Percentiles rank a stretch among this genome's conserved stretches.
Conservation (phyloP, 345 rosid genomes). For the Aquilaria malaccensis region DNA sequence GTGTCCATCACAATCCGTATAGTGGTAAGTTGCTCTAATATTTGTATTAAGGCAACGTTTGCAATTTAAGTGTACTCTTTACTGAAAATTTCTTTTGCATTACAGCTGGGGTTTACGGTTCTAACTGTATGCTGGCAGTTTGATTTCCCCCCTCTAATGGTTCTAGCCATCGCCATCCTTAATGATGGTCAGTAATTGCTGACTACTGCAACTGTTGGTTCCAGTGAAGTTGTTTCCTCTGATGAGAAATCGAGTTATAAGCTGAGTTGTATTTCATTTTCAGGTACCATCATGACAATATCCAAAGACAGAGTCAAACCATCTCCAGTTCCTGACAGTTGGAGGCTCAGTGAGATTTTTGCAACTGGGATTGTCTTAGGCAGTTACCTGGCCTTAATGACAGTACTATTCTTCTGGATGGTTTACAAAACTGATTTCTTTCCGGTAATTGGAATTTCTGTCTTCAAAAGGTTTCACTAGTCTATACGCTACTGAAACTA, state of each 20-base stretch:
- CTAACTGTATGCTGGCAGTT: conserved; percentile 61
- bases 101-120: conserved; percentile 61
- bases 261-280: not conserved
- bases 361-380: conserved; percentile 75
- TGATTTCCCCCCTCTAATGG: conserved; percentile 78
- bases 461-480: too few relatives aligned
- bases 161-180: conserved; percentile 66
- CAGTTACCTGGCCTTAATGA: conserved; percentile 59
- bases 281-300: conserved; percentile 83
- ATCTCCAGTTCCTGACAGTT: conserved; percentile 74
- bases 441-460: conserved; percentile 21
- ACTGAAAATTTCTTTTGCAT: conserved; percentile 5
- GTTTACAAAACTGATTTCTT: conserved; percentile 58
- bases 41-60: not conserved
- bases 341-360: conserved; percentile 81
- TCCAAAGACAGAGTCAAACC: conserved; percentile 88
- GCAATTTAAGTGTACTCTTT: not conserved
- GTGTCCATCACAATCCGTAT: conserved; percentile 81
- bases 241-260: too few relatives aligned
- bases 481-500: too few relatives aligned
- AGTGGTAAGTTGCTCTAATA: conserved; percentile 31
- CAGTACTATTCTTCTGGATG: conserved; percentile 59
- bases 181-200: conserved; percentile 40
- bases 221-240: too few relatives aligned
- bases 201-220: not conserved